Conservation (phyloP, 495 filamentous ascomycete genomes). For the Podospora sp. region DNA sequence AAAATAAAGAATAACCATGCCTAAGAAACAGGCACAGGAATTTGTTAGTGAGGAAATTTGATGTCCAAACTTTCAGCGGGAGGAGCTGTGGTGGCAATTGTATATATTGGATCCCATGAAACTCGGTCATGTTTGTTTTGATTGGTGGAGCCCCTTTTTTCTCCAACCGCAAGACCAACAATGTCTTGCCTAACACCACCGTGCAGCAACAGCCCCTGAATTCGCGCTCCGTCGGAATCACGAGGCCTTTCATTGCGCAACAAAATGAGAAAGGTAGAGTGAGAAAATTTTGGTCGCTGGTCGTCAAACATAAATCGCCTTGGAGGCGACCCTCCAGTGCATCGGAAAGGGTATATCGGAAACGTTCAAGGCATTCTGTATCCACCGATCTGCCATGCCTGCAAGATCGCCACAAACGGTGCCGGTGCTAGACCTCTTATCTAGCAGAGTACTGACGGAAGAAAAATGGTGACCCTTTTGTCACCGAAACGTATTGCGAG, state of each 20-base stretch:
- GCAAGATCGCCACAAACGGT: neutral
- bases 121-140: neutral
- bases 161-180: neutral
- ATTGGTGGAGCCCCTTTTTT: neutral
- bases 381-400: neutral
- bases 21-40: neutral
- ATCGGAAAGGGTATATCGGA: neutral
- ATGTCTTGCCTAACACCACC: neutral
- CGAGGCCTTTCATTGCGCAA: neutral
- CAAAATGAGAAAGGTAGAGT: neutral
- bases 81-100: neutral
- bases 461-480: slow-evolving; percentile 8
- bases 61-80: neutral
- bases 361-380: neutral
- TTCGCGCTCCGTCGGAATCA: neutral
- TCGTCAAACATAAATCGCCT: neutral
- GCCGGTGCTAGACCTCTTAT: neutral
- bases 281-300: neutral
- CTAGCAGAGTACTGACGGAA: slow-evolving; percentile 4
- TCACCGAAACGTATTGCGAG: slow-evolving; percentile 49
- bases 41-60: neutral
- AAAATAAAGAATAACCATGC: neutral
- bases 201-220: neutral
- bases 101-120: neutral
- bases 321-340: neutral